Evolutionary conservation across 179 eudicot genomes (phyloP), one percentile per base, ranked within the genome.

Genomic region (Beta corolliflora): DNA sequence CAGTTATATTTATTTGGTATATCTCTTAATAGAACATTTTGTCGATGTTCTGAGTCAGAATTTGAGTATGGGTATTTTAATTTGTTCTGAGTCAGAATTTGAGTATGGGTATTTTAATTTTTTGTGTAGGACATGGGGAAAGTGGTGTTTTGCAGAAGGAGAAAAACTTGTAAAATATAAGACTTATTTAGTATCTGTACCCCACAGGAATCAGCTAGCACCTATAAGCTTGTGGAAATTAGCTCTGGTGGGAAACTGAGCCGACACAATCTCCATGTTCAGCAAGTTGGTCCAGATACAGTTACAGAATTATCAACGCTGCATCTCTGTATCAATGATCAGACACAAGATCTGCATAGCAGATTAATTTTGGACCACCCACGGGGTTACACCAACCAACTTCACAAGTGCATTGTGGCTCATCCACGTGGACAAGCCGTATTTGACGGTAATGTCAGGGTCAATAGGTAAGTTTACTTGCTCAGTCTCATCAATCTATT

Each of bases 321-420:
- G 84, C 99, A 96, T 87, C 86, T 36, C 41, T 36, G 41, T 36
- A 36, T 36, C 41, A 2, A 36, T 36, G 41, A 36, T 36, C 41
- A 36, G 83, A 91, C 90, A 50, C 99, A 96, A 79, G 99, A 96
- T 88, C 86, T 96, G 77, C 98, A 96, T 83, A 96, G 99, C 85
- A 89, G 80, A 54, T 76, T 96, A 31, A 82, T 96, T 69, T 86
- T 96, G 86, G 96, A 96, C 82, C 96, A 96, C 81, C 99, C 99
- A 73, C 91, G 98, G 46, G 97, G 97, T 54, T 63, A 74, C 85
- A 86, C 98, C 55, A 87, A 87, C 82, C 99, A 96, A 81, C 94
- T 96, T 88, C 99, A 96, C 83, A 96, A 96, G 89, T 94, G 98
- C 87, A 96, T 96, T 81, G 97, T 92, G 45, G 97, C 94, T 78